Evolutionary conservation across 2,329 filamentous ascomycete genomes (phyloP).

Genomic region (Apiospora saccharicola): DNA sequence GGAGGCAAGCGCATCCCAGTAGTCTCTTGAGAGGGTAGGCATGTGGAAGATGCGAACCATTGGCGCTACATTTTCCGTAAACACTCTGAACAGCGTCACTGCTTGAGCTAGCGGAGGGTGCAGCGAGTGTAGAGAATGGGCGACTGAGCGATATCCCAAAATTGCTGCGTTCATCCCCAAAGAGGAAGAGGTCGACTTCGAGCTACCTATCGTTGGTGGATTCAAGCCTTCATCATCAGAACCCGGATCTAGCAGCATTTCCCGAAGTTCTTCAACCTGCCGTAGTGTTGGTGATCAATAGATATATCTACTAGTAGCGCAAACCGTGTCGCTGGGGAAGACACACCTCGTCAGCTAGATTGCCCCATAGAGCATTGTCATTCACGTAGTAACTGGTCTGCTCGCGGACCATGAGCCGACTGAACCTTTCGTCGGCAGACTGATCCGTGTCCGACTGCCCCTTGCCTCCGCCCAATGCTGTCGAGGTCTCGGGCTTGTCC

Average conservation of each 20-base stretch:
- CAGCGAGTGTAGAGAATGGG: constrained; percentile 35
- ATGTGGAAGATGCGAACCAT: constrained; percentile 42
- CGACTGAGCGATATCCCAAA: constrained; percentile 36
- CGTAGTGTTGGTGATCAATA: background rate
- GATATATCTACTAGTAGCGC: too few species aligned
- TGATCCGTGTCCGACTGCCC: background rate
- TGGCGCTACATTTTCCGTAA: constrained; percentile 38
- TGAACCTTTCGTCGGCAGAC: background rate
- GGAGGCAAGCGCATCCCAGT: constrained; percentile 19
- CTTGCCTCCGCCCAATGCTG: background rate
- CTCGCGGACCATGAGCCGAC: constrained; percentile 17
- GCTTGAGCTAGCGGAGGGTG: constrained; percentile 37
- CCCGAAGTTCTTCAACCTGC: constrained; percentile 31
- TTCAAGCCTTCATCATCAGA: constrained; percentile 27
- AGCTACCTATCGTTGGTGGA: background rate
- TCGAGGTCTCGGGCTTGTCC: background rate
- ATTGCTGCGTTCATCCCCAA: constrained; percentile 35
- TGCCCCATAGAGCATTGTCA: constrained; percentile 16
- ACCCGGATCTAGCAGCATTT: constrained; percentile 28
- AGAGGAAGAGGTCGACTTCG: background rate
- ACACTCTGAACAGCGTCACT: constrained; percentile 35
- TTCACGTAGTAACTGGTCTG: constrained; percentile 14
- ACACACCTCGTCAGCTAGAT: constrained; percentile 19
- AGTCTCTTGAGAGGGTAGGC: constrained; percentile 35
- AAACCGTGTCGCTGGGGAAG: background rate